phyloP scores from a whole-genome alignment of 1,139 yeast genomes.

The Candida tetrigidarum region DNA sequence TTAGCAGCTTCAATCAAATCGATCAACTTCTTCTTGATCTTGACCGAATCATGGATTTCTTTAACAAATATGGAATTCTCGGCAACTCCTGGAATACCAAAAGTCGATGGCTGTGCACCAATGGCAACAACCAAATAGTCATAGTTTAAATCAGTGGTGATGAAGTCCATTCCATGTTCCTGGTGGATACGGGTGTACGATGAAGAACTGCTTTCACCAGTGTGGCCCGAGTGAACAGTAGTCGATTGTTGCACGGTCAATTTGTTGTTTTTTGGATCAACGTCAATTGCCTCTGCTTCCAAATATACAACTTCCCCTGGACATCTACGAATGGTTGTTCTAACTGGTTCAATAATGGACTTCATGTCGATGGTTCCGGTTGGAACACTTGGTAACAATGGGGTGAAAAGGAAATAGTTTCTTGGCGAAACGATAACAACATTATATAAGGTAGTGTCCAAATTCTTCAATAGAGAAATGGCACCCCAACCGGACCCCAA shows the following conservation, averaged over 20 bases:
- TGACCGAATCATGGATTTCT: slow-evolving; percentile 81
- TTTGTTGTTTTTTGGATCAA: slow-evolving; percentile 56
- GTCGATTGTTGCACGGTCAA: slow-evolving; percentile 37
- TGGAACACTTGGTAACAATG: slow-evolving; percentile 89
- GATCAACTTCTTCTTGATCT: slow-evolving; percentile 75
- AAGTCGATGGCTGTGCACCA: slow-evolving; percentile 90
- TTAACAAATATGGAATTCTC: slow-evolving; percentile 85
- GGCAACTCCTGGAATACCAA: slow-evolving; percentile 90
- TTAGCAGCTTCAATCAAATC: slow-evolving; percentile 83
- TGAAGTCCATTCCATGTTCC: slow-evolving; percentile 47
- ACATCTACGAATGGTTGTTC: slow-evolving; percentile 66
- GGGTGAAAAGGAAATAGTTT: slow-evolving; percentile 92
- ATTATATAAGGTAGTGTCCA: slow-evolving; percentile 84
- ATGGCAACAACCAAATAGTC: slow-evolving; percentile 87
- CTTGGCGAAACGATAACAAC: slow-evolving; percentile 90
- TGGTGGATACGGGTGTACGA: slow-evolving; percentile 30
- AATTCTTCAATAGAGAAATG: slow-evolving; percentile 73
- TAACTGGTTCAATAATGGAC: slow-evolving; percentile 85
- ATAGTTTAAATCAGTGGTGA: slow-evolving; percentile 55
- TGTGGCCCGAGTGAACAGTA: slow-evolving; percentile 53
- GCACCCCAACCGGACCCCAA: slow-evolving; percentile 97
- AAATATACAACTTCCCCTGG: slow-evolving; percentile 80
- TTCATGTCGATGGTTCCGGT: slow-evolving; percentile 91
- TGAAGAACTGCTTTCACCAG: slow-evolving; percentile 53
- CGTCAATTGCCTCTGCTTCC: slow-evolving; percentile 87